phyloP scores from a whole-genome alignment of 2,329 filamentous ascomycete genomes.

The Colletotrichum incanum region DNA sequence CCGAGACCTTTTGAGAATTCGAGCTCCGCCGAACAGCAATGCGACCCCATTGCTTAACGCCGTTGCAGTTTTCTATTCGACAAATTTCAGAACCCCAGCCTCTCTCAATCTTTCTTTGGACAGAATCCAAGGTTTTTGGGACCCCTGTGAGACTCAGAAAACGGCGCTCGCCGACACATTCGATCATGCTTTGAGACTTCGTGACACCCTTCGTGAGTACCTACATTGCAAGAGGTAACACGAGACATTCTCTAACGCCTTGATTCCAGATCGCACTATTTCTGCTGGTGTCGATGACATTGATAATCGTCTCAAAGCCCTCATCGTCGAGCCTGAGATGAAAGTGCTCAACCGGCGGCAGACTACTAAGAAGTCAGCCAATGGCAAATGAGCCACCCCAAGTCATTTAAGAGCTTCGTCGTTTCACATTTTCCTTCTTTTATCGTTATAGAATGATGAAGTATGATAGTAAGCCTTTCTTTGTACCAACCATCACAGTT shows the following conservation, averaged over 20 bases:
- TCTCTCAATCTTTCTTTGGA: slow-evolving; percentile 39
- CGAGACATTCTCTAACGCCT: background rate
- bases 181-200: slow-evolving; percentile 39
- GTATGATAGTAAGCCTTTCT: background rate
- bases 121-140: background rate
- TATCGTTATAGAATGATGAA: background rate
- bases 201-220: slow-evolving; percentile 56
- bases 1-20: slow-evolving; percentile 55
- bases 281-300: slow-evolving; percentile 4
- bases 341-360: slow-evolving; percentile 26
- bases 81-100: slow-evolving; percentile 44
- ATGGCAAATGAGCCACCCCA: background rate
- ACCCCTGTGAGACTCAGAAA: slow-evolving; percentile 4
- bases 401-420: background rate
- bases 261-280: slow-evolving; percentile 21
- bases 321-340: slow-evolving; percentile 42
- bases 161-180: slow-evolving; percentile 13
- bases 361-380: slow-evolving; percentile 20
- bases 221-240: background rate
- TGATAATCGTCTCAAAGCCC: slow-evolving; percentile 20
- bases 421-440: background rate
- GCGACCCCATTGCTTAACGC: slow-evolving; percentile 41
- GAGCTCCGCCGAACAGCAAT: background rate
- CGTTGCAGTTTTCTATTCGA: slow-evolving; percentile 46
- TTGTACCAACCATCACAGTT: background rate